Base-by-base conservation (phyloP, 2,329 filamentous ascomycete species). In the Alternaria panax region DNA sequence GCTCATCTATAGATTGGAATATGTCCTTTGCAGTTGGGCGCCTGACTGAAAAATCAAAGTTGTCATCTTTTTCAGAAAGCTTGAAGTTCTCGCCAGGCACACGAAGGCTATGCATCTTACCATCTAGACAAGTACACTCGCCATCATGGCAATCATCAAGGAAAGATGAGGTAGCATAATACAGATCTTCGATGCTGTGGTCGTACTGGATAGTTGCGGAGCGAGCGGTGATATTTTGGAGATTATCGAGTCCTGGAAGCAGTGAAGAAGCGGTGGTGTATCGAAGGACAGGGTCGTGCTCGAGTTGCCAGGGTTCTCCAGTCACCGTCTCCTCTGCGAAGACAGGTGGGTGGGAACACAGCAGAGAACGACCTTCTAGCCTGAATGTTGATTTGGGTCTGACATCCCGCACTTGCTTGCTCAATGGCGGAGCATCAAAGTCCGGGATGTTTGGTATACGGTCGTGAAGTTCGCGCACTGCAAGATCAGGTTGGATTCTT, bases 131-230 rank as follows among this genome's bases (percentile, higher is more conserved):
- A 2, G 34, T 41, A 24, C 32, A 64, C 20, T 67, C 57, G 32
- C 50, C 50, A 18, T 56, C 40, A 7, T 32, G 28, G 14, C 45
- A 40, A 20, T 61, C 55, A 27, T 46, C 47, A 6, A 63, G 18
- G 18, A 66, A 63, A 2, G 25, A 41, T 25, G 16, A 20, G 25
- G 60, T 62, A 18, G 60, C 62, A 7, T 55, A 24, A 22, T 48
- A 46, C 3, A 66, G 18, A 6, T 41, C 40, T 12, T 46, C 16
- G 4, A 63, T 59, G 22, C 60, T 57, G 20, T 48, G 24, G 28
- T 62, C 53, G n/a, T 59, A 59, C 12, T 20, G 30, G 20, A 53
- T 24, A 24, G 47, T 41, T 7, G 48, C 50, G 9, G 62, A 52
- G 27, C 52, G 50, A 25, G 18, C 32, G 20, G 42, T 38, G 14